Evolutionary conservation across 116 monocot species (phyloP).

Genomic region (Zostera marina): DNA sequence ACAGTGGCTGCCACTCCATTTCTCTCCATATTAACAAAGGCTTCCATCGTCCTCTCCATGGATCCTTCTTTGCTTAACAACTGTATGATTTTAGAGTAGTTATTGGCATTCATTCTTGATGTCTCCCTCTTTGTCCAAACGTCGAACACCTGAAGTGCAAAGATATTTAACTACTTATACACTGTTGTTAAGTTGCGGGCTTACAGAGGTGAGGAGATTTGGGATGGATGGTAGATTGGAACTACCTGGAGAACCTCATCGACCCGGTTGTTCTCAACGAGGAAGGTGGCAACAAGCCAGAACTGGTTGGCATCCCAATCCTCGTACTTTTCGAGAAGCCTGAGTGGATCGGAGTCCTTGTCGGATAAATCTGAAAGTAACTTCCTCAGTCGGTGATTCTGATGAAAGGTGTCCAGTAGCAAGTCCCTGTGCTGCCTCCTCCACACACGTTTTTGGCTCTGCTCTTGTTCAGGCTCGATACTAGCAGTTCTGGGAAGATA

Average conservation of each 20-base stretch:
- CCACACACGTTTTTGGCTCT: background rate
- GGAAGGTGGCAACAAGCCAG: conserved; percentile 31
- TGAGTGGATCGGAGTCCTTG: conserved; percentile 14
- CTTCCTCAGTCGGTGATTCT: conserved; percentile 16
- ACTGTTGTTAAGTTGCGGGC: too few relatives aligned
- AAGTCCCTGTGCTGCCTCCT: conserved; percentile 23
- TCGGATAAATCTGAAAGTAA: conserved; percentile 23
- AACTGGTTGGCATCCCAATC: conserved; percentile 39
- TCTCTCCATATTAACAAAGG: conserved; percentile 35
- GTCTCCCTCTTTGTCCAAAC: conserved; percentile 37
- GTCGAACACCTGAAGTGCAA: conserved; percentile 41
- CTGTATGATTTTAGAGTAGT: conserved; percentile 37
- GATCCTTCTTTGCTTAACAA: conserved; percentile 27
- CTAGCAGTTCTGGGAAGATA: background rate
- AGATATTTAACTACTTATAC: too few relatives aligned
- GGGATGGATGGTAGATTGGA: too few relatives aligned
- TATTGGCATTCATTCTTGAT: conserved; percentile 16
- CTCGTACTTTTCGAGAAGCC: conserved; percentile 25
- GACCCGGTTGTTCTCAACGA: conserved; percentile 12
- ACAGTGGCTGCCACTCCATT: conserved; percentile 18
- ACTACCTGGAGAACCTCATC: conserved; percentile 41
- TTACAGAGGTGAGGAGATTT: too few relatives aligned
- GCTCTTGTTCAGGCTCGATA: background rate
- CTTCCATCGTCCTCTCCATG: conserved; percentile 23
- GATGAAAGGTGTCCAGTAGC: conserved; percentile 41